Evolutionary conservation across 2,329 filamentous ascomycete genomes (phyloP).

Genomic region (Bipolaris bicolor): DNA sequence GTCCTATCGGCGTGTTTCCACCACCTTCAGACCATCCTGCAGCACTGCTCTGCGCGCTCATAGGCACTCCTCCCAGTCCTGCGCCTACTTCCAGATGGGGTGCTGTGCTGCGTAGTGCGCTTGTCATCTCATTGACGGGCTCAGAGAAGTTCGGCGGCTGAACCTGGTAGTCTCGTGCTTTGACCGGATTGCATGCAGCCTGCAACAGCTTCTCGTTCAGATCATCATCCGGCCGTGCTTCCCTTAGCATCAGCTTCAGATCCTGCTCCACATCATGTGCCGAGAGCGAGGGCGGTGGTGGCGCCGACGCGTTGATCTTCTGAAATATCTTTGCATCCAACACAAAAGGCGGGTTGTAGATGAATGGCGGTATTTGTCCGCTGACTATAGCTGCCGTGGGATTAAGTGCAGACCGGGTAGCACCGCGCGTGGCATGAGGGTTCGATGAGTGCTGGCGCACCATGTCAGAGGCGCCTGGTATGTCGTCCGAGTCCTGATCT

Average conservation of each 20-base stretch:
- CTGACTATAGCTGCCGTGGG: constrained; percentile 55
- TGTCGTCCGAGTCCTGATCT: constrained; percentile 47
- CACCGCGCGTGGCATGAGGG: constrained; percentile 59
- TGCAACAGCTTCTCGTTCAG: constrained; percentile 49
- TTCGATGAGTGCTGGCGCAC: constrained; percentile 65
- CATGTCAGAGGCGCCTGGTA: constrained; percentile 62
- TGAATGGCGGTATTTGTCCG: constrained; percentile 50
- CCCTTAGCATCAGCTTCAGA: constrained; percentile 55
- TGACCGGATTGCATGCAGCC: constrained; percentile 42
- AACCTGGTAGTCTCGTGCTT: constrained; percentile 43
- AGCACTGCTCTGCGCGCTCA: constrained; percentile 50
- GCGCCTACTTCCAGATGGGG: constrained; percentile 44
- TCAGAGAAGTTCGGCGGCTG: constrained; percentile 42
- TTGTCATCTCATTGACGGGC: constrained; percentile 44
- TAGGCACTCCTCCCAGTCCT: constrained; percentile 44
- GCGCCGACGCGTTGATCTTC: constrained; percentile 56
- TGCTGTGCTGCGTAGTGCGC: constrained; percentile 34
- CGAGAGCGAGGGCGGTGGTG: constrained; percentile 53
- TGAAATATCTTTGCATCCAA: constrained; percentile 54
- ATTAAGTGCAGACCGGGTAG: constrained; percentile 62
- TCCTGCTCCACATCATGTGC: constrained; percentile 56
- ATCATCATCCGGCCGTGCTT: constrained; percentile 47
- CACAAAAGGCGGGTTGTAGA: constrained; percentile 51
- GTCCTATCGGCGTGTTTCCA: constrained; percentile 45
- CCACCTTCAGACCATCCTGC: constrained; percentile 46